Evolutionary conservation across 768 basidiomycete genomes (phyloP), one percentile per base, ranked within the genome.

Genomic region (Leccinum variicolor): DNA sequence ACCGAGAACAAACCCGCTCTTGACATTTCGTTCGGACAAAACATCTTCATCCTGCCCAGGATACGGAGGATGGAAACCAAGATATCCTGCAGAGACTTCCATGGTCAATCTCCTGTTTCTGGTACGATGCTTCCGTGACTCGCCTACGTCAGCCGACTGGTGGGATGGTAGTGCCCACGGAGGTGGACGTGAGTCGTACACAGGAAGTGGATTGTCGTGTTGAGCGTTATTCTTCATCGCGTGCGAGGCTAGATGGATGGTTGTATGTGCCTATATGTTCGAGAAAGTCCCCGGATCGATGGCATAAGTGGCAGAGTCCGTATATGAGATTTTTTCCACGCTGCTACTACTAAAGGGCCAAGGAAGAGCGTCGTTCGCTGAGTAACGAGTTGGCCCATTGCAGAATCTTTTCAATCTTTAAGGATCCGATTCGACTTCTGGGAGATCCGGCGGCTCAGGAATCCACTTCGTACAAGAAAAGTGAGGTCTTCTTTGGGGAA

Each of bases 41-140:
- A 82, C 66, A 63, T 92, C 90, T 68, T 93, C 91, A 55, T 87
- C 85, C 67, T 91, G 88, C 6, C 83, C 80, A 17, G 86, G 82
- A 41, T 81, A 79, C 6, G 92, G 89, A 46, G 92, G 92, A 67
- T 85, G 79, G 63, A 89, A 92, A 11, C 89, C 89, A 55, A 81
- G 77, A 68, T 87, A 91, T 17, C 91, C 91, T 93, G 55, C 4
- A 5, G 34, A 11, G 3, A 3, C 28, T 1, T 34, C 4, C 1
- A 23, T 3, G 1, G 19, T 62, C 19, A 59, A 54, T n/a, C 17
- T 41, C 9, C 5, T 14, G 26, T 4, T 6, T 19, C 46, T 3
- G 8, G 10, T 45, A 26, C 10, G 8, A 36, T 28, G 26, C 19
- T 9, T 43, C 47, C 4, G 43, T 14, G 29, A 67, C 79, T 55